These are phyloP conservation scores for Eutrema heterophyllum DNA, from an alignment of 345 rosid species.

Conservation along the genomic window DNA sequence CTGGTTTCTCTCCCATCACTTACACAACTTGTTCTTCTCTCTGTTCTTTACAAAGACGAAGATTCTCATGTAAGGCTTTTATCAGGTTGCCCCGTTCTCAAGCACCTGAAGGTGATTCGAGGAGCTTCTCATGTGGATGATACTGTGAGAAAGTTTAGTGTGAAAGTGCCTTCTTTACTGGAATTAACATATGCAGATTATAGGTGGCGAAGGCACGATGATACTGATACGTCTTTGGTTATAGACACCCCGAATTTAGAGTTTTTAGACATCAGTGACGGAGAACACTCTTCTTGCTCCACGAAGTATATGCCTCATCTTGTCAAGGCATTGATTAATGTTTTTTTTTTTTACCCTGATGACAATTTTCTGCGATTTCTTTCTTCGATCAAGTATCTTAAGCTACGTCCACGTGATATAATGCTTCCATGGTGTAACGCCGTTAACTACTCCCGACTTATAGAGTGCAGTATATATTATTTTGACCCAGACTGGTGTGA, in stretches of 20 bases:
- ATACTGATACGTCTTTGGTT: neutral
- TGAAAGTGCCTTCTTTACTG: neutral
- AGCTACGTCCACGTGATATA: neutral
- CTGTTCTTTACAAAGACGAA: neutral
- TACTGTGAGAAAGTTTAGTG: too few relatives aligned
- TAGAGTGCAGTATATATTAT: neutral
- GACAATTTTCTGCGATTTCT: neutral
- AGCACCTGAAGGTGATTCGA: neutral
- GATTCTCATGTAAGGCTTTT: too few relatives aligned
- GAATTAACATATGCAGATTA: too few relatives aligned
- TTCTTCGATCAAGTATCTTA: neutral
- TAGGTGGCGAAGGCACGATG: too few relatives aligned
- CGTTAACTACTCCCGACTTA: neutral
- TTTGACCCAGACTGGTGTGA: neutral
- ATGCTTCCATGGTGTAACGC: neutral
- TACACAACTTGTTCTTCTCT: neutral
- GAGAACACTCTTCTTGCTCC: too few relatives aligned
- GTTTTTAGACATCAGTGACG: too few relatives aligned
- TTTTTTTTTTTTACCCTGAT: too few relatives aligned
- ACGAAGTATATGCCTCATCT: neutral
- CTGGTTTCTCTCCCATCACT: neutral
- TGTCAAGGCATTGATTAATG: too few relatives aligned
- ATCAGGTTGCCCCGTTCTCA: neutral
- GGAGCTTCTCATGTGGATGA: neutral
- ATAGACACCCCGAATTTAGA: neutral